Base-by-base conservation (phyloP, 2,329 filamentous ascomycete genomes). In the Botrytis fabae region DNA sequence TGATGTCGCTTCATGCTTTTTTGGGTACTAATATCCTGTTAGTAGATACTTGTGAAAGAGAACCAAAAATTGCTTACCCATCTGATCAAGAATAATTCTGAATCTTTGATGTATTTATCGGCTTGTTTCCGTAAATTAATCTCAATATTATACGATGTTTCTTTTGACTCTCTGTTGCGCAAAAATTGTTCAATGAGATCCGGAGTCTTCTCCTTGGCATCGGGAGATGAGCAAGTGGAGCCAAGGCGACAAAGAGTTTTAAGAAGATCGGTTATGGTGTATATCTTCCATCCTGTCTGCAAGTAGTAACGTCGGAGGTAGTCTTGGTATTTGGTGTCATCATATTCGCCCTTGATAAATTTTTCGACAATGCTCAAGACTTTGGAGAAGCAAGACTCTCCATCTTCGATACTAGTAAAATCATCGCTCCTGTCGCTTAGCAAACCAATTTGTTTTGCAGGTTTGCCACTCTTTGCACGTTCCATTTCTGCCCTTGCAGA, bases 261-360 rank as follows among this genome's bases (percentile, higher is more conserved):
- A 70, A 98, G 88, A 44, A 98, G 89, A 81, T 97, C 95, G 80
- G 97, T 93, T 76, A 98, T 91, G 7, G 93, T 95, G 84, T 98
- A 99, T 57, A 98, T 84, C 79, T 94, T 94, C 92, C 95, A 99
- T 10, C 96, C 96, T 76, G 90, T 92, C 80, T 92, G 91, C 73
- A 98, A 87, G 81, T 98, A 99, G 83, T 94, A 98, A 76, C 95
- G 93, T 38, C 96, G 92, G 73, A 99, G 86, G 9, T 94, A 92
- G 79, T 98, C 95, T 82, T 98, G 95, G 77, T 97, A 93, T 44
- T 93, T 90, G 70, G 85, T 87, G 82, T 95, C 91, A 70, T 98
- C 96, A 54, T 95, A 86, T 16, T 97, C 93, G 8, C 92, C 91
- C 61, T 90, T 89, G 76, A 98, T 90, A 76, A 93, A 94, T 64